Conservation (phyloP, 2,329 filamentous ascomycete genomes). For the Aspergillus pseudotamarii region DNA sequence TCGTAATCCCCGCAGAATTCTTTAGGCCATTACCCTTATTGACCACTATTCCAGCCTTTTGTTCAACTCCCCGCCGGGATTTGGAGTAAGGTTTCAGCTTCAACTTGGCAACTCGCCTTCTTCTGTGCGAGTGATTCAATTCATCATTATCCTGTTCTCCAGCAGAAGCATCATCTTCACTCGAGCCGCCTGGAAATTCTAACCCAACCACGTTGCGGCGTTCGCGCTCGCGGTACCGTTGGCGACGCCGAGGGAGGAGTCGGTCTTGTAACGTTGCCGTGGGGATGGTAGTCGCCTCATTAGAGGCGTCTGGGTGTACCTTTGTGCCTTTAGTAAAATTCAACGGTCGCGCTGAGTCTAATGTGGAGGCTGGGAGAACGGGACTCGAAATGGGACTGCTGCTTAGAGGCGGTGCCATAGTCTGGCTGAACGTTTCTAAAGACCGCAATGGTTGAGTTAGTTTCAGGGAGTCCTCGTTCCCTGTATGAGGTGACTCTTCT, state of each 20-base stretch:
- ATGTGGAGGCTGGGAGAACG: conserved; percentile 12
- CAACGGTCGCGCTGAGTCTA: conserved; percentile 1
- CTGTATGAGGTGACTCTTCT: conserved; percentile 17
- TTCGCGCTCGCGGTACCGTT: conserved; percentile 24
- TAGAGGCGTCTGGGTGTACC: background rate
- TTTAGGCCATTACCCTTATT: background rate
- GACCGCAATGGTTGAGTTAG: conserved; percentile 17
- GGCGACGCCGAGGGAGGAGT: conserved; percentile 39
- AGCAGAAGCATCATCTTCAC: conserved; percentile 26
- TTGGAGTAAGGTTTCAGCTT: conserved; percentile 24
- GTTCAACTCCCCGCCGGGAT: conserved; percentile 12
- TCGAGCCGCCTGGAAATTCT: conserved; percentile 30
- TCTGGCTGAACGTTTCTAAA: conserved; percentile 35
- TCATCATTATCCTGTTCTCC: conserved; percentile 41
- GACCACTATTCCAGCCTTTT: background rate
- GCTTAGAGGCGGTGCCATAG: conserved; percentile 42
- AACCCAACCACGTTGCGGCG: conserved; percentile 16
- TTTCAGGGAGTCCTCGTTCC: conserved; percentile 8
- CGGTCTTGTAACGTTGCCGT: conserved; percentile 41
- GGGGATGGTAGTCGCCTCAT: conserved; percentile 27
- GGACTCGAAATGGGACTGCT: conserved; percentile 33
- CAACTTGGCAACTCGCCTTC: conserved; percentile 22
- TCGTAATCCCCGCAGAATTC: conserved; percentile 11
- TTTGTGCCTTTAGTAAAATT: background rate
- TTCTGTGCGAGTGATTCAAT: conserved; percentile 32